These are phyloP conservation scores for Arthroderma sp. DNA, from an alignment of 2,329 filamentous ascomycete genomes.

Conservation along the genomic window DNA sequence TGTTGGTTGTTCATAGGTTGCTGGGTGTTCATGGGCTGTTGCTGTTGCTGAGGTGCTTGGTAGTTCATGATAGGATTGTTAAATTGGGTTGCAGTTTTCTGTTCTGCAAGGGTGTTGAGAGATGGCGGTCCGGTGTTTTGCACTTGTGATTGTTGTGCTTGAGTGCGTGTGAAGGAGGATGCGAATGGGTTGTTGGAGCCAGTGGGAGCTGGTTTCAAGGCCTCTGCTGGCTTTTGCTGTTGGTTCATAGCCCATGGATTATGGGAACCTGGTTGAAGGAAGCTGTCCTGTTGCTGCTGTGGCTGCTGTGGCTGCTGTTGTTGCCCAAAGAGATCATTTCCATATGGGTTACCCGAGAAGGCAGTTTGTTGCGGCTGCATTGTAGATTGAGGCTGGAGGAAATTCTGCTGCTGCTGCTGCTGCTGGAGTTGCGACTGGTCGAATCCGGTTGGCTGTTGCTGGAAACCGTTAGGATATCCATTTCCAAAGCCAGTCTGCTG, in stretches of 20 bases:
- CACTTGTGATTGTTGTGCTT: constrained; percentile 44
- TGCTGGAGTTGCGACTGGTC: constrained; percentile 44
- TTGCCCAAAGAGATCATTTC: constrained; percentile 36
- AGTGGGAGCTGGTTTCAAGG: constrained; percentile 70
- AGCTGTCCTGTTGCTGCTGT: constrained; percentile 44
- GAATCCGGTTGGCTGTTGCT: constrained; percentile 55
- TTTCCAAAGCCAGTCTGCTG: constrained; percentile 57
- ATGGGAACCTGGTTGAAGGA: constrained; percentile 68
- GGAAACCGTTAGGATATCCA: constrained; percentile 58
- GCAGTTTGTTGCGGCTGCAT: constrained; percentile 49
- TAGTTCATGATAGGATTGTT: constrained; percentile 38
- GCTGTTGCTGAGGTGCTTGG: constrained; percentile 35
- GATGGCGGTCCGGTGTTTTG: constrained; percentile 52
- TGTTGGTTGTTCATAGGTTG: constrained; percentile 24
- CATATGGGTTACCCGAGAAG: constrained; percentile 49
- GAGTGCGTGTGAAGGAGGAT: constrained; percentile 48
- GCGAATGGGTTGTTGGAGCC: constrained; percentile 98
- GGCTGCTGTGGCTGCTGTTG: constrained; percentile 37
- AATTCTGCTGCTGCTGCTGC: constrained; percentile 30
- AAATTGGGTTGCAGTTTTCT: constrained; percentile 60
- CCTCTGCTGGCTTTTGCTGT: constrained; percentile 42
- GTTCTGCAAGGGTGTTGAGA: constrained; percentile 66
- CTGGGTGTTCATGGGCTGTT: constrained; percentile 21
- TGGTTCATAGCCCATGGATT: constrained; percentile 74
- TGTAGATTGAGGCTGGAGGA: constrained; percentile 34